Evolutionary conservation across 1,139 yeast genomes (phyloP).

Genomic region (Suhomyces bribrorum): DNA sequence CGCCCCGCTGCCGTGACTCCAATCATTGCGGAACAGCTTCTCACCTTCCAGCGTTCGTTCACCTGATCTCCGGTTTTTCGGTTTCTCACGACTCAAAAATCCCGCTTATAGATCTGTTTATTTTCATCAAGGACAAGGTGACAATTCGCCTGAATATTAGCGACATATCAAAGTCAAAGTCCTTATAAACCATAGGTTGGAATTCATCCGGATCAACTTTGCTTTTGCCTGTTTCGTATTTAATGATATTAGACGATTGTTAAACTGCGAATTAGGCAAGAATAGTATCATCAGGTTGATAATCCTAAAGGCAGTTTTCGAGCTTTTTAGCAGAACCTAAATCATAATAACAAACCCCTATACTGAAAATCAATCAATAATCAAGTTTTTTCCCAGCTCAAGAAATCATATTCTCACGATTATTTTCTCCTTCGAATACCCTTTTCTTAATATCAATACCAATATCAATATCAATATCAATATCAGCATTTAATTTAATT

Average conservation of each 20-base stretch:
- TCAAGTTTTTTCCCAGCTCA: too few species aligned
- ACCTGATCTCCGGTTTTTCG: not conserved
- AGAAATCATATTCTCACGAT: not conserved
- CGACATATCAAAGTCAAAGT: too few species aligned
- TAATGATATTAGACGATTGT: not conserved
- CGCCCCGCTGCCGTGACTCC: not conserved
- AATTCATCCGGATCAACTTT: too few species aligned
- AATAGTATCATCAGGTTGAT: too few species aligned
- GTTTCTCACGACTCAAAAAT: not conserved
- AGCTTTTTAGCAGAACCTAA: too few species aligned
- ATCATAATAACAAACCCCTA: too few species aligned
- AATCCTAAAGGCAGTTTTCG: too few species aligned
- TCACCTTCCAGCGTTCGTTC: not conserved
- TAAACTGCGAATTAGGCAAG: not conserved
- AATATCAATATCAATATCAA: not conserved
- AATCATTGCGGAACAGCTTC: not conserved
- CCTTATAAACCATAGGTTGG: too few species aligned
- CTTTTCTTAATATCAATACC: not conserved
- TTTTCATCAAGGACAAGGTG: too few species aligned
- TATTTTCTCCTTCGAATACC: not conserved
- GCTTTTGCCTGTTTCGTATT: not conserved
- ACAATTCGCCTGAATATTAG: too few species aligned
- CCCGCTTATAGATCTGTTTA: not conserved
- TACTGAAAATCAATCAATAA: too few species aligned
- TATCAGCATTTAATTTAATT: not conserved